Conservation (phyloP, 208 protist species). For the Tritrichomonas musculus region DNA sequence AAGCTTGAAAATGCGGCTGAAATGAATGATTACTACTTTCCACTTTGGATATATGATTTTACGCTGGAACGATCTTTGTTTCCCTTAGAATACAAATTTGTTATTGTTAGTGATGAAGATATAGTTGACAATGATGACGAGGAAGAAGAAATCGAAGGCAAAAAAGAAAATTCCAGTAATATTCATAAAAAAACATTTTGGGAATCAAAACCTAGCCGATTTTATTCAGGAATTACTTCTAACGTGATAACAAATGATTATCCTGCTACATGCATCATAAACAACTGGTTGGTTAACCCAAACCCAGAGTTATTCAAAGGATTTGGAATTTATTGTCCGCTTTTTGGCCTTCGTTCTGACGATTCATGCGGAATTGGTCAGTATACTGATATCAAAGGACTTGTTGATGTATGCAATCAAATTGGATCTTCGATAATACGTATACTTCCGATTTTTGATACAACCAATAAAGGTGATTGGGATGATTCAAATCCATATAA, state of each 20-base stretch:
- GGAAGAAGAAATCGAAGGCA: no score
- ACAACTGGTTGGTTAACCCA: background rate
- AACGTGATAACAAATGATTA: no score
- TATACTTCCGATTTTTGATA: background rate
- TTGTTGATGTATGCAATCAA: background rate
- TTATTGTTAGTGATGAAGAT: background rate
- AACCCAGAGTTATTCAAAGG: background rate
- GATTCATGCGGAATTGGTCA: background rate
- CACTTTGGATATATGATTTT: background rate
- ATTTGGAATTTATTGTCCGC: background rate
- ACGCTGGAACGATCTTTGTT: background rate
- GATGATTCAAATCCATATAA: background rate
- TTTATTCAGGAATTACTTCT: background rate
- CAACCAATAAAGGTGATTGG: background rate
- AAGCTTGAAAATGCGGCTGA: background rate
- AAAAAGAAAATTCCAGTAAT: no score
- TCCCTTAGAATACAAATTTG: background rate
- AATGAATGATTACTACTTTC: background rate
- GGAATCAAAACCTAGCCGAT: background rate
- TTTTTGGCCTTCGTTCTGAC: background rate
- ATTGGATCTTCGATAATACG: background rate
- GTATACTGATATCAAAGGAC: background rate
- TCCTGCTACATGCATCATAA: background rate
- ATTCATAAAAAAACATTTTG: background rate
- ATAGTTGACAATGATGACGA: background rate